phyloP scores from a whole-genome alignment of 306 rosid genomes.

The Vachellia collinsii region DNA sequence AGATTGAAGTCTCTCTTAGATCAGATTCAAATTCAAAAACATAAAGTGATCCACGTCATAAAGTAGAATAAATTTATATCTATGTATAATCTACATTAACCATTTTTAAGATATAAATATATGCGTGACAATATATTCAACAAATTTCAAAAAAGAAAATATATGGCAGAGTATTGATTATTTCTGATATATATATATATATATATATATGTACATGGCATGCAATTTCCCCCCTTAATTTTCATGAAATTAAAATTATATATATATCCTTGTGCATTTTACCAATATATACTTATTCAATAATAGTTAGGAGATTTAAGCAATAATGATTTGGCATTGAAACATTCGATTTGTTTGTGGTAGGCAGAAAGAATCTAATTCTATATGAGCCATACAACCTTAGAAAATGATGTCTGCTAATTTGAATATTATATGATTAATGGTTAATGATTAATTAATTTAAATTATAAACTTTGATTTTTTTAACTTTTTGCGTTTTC shows the following conservation, averaged over 20 bases:
- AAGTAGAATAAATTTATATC: conserved; percentile 1
- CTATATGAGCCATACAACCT: conserved; percentile 34
- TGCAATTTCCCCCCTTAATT: neutral
- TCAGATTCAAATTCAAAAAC: neutral
- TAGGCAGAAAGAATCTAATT: conserved; percentile 57
- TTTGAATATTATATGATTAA: neutral
- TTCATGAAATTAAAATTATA: neutral
- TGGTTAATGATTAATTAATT: neutral
- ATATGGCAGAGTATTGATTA: neutral
- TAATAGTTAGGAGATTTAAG: conserved; percentile 31
- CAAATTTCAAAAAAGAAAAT: neutral
- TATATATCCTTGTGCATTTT: neutral
- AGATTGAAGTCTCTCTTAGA: conserved; percentile 9
- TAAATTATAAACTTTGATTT: neutral
- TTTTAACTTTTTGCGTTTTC: neutral
- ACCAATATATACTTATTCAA: neutral
- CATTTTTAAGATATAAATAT: neutral
- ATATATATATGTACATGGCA: neutral
- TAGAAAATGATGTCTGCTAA: conserved; percentile 36
- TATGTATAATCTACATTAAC: neutral
- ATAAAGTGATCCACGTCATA: conserved; percentile 20
- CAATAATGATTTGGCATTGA: conserved; percentile 17
- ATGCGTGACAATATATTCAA: neutral
- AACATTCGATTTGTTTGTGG: conserved; percentile 46
- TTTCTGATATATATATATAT: neutral